Evolutionary conservation across 306 rosid genomes (phyloP), one percentile per base, ranked within the genome.

Genomic region (Vigna radiata): DNA sequence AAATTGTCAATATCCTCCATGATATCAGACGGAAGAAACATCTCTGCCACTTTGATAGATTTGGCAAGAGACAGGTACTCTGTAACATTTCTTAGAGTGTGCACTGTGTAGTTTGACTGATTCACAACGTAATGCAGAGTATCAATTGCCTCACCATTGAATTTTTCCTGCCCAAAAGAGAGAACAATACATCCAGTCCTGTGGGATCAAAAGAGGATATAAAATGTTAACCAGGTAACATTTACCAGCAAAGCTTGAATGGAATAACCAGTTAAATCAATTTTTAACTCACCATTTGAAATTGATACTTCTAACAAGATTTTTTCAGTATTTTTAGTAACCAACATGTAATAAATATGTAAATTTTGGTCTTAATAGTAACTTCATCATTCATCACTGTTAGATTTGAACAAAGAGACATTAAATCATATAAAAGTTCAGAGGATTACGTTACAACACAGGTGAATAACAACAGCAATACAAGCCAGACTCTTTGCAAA

Each of bases 61-160:
- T 91, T 91, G 4, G 97, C 98, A 36, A 93, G 97, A 52, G 92
- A 70, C 18, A 93, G 92, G 79, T 93, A 93, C 74, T 86, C 84
- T 4, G 98, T 93, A 64, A 93, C 98, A 49, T 93, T 91, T 82
- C 88, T 91, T 48, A 93, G 90, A 44, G 86, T 93, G 70, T 86
- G 70, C 61, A 91, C 98, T 0, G 96, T 93, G 79, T 89, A 93
- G 78, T 89, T 93, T 2, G 97, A 89, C 61, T 91, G 97, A 75
- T 93, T 93, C 12, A 93, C 96, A 11, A 93, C 92, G 36, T 83
- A 93, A 33, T 82, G 80, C 58, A 93, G 85, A 48, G 98, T 93
- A 49, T 67, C 77, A 86, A 88, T 19, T 23, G 87, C 93, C 86
- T 93, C 98, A 2, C 75, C 72, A 27, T 88, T 91, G 83, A 93